These are phyloP conservation scores for Cenchrus purpureus DNA, from an alignment of 176 grass and related monocot species.

Conservation along the genomic window DNA sequence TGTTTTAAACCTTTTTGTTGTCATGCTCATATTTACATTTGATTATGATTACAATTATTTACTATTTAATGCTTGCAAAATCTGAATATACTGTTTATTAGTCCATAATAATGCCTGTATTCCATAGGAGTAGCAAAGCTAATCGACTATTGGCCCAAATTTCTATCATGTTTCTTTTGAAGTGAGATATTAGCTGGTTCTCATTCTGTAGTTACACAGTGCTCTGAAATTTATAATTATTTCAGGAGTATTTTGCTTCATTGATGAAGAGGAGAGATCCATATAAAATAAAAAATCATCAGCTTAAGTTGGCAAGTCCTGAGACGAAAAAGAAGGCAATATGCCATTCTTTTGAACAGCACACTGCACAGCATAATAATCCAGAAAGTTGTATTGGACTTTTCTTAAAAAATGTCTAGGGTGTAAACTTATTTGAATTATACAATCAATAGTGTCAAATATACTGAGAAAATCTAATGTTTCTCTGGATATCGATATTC, in stretches of 20 bases:
- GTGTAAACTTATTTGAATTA: conserved; percentile 65
- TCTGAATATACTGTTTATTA: too few relatives aligned
- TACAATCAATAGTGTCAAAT: conserved; percentile 67
- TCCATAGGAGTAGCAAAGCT: too few relatives aligned
- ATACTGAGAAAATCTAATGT: not conserved
- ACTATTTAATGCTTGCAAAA: not conserved
- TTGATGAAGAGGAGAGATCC: conserved; percentile 74
- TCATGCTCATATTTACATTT: not conserved
- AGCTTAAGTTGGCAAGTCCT: conserved; percentile 60
- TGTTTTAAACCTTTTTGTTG: not conserved
- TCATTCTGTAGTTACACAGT: conserved; percentile 31
- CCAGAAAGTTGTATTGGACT: conserved; percentile 28
- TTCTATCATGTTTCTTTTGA: not conserved
- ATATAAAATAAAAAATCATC: conserved; percentile 67
- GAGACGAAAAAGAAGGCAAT: conserved; percentile 76
- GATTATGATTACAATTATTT: not conserved
- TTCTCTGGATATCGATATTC: too few relatives aligned
- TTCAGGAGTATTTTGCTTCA: conserved; percentile 74
- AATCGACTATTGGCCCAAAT: conserved; percentile 1
- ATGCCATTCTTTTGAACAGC: conserved; percentile 11
- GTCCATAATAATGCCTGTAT: too few relatives aligned
- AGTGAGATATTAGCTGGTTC: conserved; percentile 25
- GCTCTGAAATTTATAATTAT: conserved; percentile 17
- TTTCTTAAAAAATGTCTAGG: conserved; percentile 50
- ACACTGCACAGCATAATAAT: not conserved